Conservation (phyloP, 495 filamentous ascomycete species). For the Rostrohypoxylon terebratum region DNA sequence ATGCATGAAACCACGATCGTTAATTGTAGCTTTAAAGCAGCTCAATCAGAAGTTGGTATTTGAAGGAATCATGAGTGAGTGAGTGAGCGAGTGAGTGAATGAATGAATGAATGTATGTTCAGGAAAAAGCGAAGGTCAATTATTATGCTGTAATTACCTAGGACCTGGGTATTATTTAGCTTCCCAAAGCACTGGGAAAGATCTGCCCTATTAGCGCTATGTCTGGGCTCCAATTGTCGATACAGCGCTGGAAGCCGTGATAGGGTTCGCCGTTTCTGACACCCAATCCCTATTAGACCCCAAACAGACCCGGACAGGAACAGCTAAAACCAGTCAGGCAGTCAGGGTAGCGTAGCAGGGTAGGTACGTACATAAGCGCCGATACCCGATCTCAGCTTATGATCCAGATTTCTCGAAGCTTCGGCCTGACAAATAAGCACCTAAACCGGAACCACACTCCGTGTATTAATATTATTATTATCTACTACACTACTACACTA, state of each 20-base stretch:
- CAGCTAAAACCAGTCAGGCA: too few relatives aligned
- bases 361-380: constrained; percentile 4
- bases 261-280: not conserved
- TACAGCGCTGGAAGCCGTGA: not conserved
- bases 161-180: not conserved
- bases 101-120: too few relatives aligned
- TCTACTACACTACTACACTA: too few relatives aligned
- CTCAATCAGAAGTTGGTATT: too few relatives aligned
- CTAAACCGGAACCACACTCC: not conserved
- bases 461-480: not conserved
- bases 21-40: too few relatives aligned
- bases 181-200: not conserved
- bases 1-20: too few relatives aligned
- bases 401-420: constrained; percentile 34
- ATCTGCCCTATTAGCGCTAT: not conserved
- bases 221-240: not conserved
- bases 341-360: not conserved
- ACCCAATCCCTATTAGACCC: not conserved
- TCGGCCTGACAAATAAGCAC: constrained; percentile 39
- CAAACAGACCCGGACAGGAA: not conserved
- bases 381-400: constrained; percentile 5
- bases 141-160: too few relatives aligned
- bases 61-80: too few relatives aligned
- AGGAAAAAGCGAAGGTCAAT: too few relatives aligned
- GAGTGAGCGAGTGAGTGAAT: too few relatives aligned